Evolutionary conservation across 768 basidiomycete genomes (phyloP), one percentile per base, ranked within the genome.

Genomic region (Kwoniella heveanensis): DNA sequence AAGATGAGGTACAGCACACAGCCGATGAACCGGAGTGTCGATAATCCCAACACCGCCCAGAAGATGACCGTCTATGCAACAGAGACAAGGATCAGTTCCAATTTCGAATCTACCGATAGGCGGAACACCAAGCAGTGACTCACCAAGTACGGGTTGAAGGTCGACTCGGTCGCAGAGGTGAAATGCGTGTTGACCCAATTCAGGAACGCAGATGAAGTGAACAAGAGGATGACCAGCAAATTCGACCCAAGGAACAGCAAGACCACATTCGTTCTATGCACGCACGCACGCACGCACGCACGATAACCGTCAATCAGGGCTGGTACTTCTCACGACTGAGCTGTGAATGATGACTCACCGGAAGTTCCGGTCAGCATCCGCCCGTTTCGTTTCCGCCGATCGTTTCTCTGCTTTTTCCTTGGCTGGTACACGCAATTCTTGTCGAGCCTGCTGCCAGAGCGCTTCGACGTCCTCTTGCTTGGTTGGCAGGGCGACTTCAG

Each of bases 381-480:
- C 85, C 74, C 92, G 89, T 83, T 93, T 94, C 44, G 91, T 92
- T 36, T 88, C 88, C 19, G 91, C 87, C 74, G 90, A 88, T 53
- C 91, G 87, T 74, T 90, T 88, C 80, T 92, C 86, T 79, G 88
- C 89, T 80, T 86, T 84, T 64, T 88, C 85, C n/a, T 86, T 83
- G 44, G 86, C 84, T 71, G 86, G 89, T 65, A 85, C 82, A 67
- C 87, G 85, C 64, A 94, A 83, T 26, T 91, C 83, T 60, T 82
- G 82, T 63, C 88, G 85, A 25, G 90, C 89, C 22, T 91, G 90
- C 19, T 82, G 77, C 92, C 92, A 95, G 46, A 95, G 80, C 55
- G 87, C 88, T 74, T 93, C 92, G 57, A 93, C 89, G 64, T 94
- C 92, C 77, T 94, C 92, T 37, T 87, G 85, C 9, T 85, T 85